Base-by-base conservation (phyloP, 2,329 filamentous ascomycete species). In the Pseudocercospora ulei region DNA sequence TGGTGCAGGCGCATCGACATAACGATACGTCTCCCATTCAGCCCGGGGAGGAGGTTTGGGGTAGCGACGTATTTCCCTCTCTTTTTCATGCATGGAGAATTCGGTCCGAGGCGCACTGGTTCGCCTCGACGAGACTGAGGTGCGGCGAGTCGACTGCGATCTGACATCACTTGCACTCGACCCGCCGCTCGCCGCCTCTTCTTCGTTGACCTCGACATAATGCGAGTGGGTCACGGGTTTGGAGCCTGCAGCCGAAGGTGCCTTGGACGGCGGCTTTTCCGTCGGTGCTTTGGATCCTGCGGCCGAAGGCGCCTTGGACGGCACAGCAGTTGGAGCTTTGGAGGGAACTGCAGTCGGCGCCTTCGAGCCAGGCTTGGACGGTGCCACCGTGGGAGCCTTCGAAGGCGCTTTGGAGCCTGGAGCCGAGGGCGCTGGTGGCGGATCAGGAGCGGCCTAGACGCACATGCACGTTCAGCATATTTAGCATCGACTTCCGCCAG, bases 1-100 rank as follows among this genome's bases (percentile, higher is more conserved):
- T 35, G 37, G 47, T 16, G 49, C 54, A 48, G 39, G 50, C 12
- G 54, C 57, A 51, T 68, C 62, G 4, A 69, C 62, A 46, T 70
- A 69, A 26, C 66, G 55, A 45, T 63, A 69, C 23, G 62, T 64
- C 45, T 68, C 65, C 47, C 66, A 68, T 12, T 62, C 58, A 14
- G 58, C 56, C 26, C 48, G 44, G 9, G 47, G 42, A 22, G 49
- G 42, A 4, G 47, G 47, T 9, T 49, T 47, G n/a, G 51, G 49
- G 27, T 56, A 61, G n/a, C 65, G 55, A 35, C 64, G 42, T 8
- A 62, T 58, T 48, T 68, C 65, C 29, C 59, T 55, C 46, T 68
- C 65, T 24, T 58, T 58, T 56, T 69, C 66, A 14, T 62, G 60
- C 29, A 65, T 52, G 23, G 65, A 62, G 48, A 66, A 67, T 40